Evolutionary conservation across 2,329 filamentous ascomycete species (phyloP).

Genomic region (Venturia effusa): DNA sequence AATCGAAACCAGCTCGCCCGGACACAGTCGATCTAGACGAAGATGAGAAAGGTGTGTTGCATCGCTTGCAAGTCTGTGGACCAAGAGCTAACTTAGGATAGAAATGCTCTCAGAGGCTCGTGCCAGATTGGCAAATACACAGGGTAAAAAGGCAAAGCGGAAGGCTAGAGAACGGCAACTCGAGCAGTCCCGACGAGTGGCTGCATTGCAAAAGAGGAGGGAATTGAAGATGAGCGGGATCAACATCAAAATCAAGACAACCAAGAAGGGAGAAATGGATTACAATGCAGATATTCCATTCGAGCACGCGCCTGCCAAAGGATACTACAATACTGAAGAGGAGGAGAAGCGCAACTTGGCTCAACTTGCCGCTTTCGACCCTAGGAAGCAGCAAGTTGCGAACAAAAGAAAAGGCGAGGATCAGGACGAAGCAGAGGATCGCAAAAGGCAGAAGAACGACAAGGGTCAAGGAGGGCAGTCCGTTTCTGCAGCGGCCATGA

Average conservation of each 20-base stretch:
- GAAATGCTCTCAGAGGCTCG: slow-evolving; percentile 98
- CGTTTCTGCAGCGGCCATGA: slow-evolving; percentile 75
- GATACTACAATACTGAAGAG: slow-evolving; percentile 88
- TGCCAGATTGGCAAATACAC: slow-evolving; percentile 90
- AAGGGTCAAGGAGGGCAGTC: slow-evolving; percentile 63
- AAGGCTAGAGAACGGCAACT: slow-evolving; percentile 93
- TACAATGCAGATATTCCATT: slow-evolving; percentile 99
- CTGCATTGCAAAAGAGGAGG: slow-evolving; percentile 84
- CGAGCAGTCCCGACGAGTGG: slow-evolving; percentile 84
- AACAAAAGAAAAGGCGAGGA: slow-evolving; percentile 90
- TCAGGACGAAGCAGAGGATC: slow-evolving; percentile 66
- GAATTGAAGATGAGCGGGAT: slow-evolving; percentile 97
- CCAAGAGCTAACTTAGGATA: not conserved
- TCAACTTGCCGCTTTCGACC: slow-evolving; percentile 78
- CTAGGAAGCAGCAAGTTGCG: slow-evolving; percentile 78
- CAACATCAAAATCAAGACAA: slow-evolving; percentile 88
- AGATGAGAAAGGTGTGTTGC: slow-evolving; percentile 60
- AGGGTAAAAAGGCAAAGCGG: slow-evolving; percentile 97
- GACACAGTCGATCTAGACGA: slow-evolving; percentile 98
- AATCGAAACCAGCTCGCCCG: slow-evolving; percentile 88
- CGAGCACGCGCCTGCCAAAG: slow-evolving; percentile 77
- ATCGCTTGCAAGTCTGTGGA: not conserved
- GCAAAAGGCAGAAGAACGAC: slow-evolving; percentile 80
- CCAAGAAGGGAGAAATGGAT: slow-evolving; percentile 96
- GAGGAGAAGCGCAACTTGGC: slow-evolving; percentile 73